A percentile compares a stretch with the other conserved stretches of the same genome.
Conservation (phyloP, 2,329 filamentous ascomycete genomes). For the Ambrosiella xylebori region DNA sequence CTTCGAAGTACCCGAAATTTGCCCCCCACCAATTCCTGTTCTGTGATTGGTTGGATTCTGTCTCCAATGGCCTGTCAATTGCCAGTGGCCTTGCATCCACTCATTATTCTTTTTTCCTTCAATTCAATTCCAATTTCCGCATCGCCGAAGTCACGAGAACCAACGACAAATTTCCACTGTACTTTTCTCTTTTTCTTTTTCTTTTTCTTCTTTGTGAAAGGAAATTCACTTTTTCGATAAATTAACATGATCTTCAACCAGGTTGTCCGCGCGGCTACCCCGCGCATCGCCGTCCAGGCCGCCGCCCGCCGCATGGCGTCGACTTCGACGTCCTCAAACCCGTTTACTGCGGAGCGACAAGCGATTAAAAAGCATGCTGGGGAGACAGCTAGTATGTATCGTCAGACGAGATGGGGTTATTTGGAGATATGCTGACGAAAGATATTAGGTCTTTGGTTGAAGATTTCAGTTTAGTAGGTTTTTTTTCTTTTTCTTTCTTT, state of each 20-base stretch:
- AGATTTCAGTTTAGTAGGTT: constrained; percentile 61
- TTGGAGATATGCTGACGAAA: not conserved
- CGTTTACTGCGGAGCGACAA: constrained; percentile 81
- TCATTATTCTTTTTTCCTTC: not conserved
- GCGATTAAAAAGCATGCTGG: constrained; percentile 83
- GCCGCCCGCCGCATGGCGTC: constrained; percentile 57
- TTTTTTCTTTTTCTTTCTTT: not conserved
- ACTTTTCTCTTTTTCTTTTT: constrained; percentile 1
- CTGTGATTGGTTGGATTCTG: not conserved
- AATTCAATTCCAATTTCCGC: not conserved
- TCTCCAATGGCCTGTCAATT: not conserved
- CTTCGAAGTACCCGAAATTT: not conserved
- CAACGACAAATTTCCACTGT: constrained; percentile 4
- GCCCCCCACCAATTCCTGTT: not conserved
- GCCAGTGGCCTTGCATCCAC: not conserved
- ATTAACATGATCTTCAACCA: constrained; percentile 12
- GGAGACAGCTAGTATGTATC: constrained; percentile 52
- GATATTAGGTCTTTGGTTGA: constrained; percentile 70
- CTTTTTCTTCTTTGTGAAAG: not conserved
- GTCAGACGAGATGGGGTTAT: not conserved
- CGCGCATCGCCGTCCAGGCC: constrained; percentile 32
- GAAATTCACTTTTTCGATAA: not conserved
- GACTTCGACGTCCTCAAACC: constrained; percentile 53
- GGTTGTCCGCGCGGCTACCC: constrained; percentile 44
- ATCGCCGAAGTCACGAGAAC: not conserved